A percentile compares a stretch with the other conserved stretches of the same genome.
Conservation (phyloP, 305 asterid species). For the Plantago coronopus region DNA sequence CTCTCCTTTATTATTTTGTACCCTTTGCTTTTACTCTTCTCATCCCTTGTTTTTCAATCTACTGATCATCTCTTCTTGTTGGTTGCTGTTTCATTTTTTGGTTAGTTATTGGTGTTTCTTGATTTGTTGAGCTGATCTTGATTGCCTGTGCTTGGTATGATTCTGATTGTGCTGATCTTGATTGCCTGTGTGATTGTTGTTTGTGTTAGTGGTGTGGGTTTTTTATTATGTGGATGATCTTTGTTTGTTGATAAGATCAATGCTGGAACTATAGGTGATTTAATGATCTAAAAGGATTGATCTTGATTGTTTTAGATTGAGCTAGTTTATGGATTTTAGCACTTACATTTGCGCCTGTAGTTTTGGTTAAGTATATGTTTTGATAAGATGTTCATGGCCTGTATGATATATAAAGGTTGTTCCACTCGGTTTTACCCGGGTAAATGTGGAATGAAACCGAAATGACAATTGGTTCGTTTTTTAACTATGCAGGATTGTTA, state of each 20-base stretch:
- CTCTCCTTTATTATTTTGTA: not conserved
- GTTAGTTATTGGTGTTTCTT: constrained; percentile 24
- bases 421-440: no score
- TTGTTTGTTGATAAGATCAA: not conserved
- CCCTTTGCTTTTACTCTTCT: constrained; percentile 10
- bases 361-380: no score
- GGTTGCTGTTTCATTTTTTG: constrained; percentile 6
- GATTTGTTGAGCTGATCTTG: no score
- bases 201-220: constrained; percentile 10
- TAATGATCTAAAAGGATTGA: not conserved
- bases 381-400: no score
- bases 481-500: no score
- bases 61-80: no score
- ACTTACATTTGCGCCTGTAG: not conserved
- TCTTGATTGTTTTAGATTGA: not conserved
- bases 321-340: not conserved
- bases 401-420: no score
- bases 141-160: no score
- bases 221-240: constrained; percentile 15
- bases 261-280: not conserved
- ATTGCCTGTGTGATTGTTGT: not conserved
- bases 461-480: no score
- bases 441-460: no score
- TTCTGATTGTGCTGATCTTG: constrained; percentile 22
- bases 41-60: constrained; percentile 16